A percentile compares a stretch with the other conserved stretches of the same genome.
Conservation (phyloP, 2,329 filamentous ascomycete genomes). For the Trichoderma sp. region DNA sequence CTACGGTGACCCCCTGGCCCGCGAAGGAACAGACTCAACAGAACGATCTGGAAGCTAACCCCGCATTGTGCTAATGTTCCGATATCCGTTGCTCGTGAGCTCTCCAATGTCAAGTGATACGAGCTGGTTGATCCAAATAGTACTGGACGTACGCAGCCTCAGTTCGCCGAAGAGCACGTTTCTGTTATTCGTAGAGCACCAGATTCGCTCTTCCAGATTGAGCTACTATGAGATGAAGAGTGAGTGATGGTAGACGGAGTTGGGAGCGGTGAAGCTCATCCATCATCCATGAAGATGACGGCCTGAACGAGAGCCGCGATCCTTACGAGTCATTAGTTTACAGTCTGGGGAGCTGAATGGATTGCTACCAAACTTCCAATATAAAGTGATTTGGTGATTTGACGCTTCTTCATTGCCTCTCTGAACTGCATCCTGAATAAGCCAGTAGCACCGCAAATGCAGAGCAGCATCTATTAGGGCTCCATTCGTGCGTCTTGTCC, state of each 20-base stretch:
- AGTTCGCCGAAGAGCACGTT: background rate
- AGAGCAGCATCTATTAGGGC: background rate
- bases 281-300: background rate
- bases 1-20: background rate
- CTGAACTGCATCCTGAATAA: background rate
- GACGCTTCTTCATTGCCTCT: background rate
- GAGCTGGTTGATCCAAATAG: background rate
- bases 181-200: background rate
- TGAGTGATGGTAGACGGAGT: background rate
- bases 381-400: background rate
- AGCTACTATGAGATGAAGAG: background rate
- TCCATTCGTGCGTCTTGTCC: background rate
- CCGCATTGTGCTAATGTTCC: background rate
- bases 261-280: background rate
- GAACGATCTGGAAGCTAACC: background rate
- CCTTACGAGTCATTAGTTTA: background rate
- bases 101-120: background rate
- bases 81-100: background rate
- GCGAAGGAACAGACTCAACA: background rate
- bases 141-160: background rate
- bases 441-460: background rate
- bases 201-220: background rate
- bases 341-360: background rate
- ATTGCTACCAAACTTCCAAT: background rate
- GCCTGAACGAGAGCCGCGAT: background rate